Base-by-base conservation (phyloP, 208 protist genomes). In the Leishmania amazonensis region DNA sequence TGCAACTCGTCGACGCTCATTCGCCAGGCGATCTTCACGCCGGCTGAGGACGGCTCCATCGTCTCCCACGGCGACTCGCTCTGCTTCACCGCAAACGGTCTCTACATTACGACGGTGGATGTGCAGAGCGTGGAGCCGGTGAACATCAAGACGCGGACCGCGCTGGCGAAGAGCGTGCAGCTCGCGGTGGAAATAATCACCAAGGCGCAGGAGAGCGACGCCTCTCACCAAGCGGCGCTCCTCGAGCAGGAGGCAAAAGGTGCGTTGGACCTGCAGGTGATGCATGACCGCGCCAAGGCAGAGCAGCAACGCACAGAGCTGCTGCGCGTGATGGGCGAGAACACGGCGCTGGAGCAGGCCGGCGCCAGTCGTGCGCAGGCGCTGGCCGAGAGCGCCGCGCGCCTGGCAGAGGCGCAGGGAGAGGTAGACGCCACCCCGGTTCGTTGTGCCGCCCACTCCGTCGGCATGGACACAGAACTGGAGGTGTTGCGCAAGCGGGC, bases 101-200 rank as follows among this genome's bases (percentile, higher is more conserved):
- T 99, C 13, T 77, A 93, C 42, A 96, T 99, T 72, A 98, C 95
- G 24, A 98, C 97, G 84, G 94, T 99, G 65, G 98, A 99, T 83
- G 91, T 99, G 71, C 97, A 98, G 82, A 94, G 87, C 47, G 96
- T 99, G 9, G 92, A 98, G 84, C 97, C 98, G 28, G 97, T 98
- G 19, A 97, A 99, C 80, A 81, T 86, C 70, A 88, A 96, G 76
- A 99, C 97, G 21, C 91, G 88, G 28, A 81, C 93, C 13, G 92
- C 94, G 13, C 90, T 98, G 31, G 91, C 84, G 70, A 95, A 97
- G 83, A 97, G 93, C 75, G 95, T 98, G 71, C 96, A 98, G 88
- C 91, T 98, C 17, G 96, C 96, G 67, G 96, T 98, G 78, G 93
- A 98, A 77, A 98, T 98, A 71, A 97, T 96, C 72, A 97, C 96